phyloP scores from a whole-genome alignment of 2,329 filamentous ascomycete species.

The Cladosporium sphaerospermum region DNA sequence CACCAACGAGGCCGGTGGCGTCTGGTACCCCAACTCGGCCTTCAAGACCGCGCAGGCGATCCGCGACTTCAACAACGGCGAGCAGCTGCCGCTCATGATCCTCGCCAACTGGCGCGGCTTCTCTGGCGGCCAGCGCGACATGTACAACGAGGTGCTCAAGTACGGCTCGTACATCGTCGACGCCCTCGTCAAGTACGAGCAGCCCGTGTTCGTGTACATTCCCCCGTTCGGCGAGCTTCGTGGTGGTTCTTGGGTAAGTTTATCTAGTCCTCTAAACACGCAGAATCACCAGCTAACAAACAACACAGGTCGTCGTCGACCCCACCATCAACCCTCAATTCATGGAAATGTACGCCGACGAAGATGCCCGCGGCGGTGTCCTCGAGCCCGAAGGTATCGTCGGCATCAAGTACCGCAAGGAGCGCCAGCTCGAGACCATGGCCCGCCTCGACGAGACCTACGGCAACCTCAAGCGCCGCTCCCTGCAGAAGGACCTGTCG shows the following conservation, averaged over 20 bases:
- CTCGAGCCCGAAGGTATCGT: conserved; percentile 97
- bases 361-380: conserved; percentile 90
- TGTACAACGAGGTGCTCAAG: conserved; percentile 99
- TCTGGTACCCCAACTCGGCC: conserved; percentile 99
- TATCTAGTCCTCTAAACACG: neutral
- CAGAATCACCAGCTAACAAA: neutral
- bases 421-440: conserved; percentile 97
- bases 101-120: conserved; percentile 99
- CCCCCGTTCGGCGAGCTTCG: conserved; percentile 93
- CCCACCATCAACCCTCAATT: conserved; percentile 92
- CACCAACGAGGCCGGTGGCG: conserved; percentile 89
- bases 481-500: conserved; percentile 60
- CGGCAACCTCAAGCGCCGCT: conserved; percentile 72
- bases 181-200: conserved; percentile 94
- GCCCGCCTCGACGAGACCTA: conserved; percentile 83
- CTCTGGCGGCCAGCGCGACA: conserved; percentile 98
- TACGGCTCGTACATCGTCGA: conserved; percentile 99
- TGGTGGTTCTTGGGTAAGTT: conserved; percentile 84
- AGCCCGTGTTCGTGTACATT: conserved; percentile 98
- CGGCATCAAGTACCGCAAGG: conserved; percentile 96
- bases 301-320: conserved; percentile 74
- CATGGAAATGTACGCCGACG: conserved; percentile 99
- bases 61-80: conserved; percentile 97
- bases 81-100: conserved; percentile 98
- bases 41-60: conserved; percentile 99